phyloP scores from a whole-genome alignment of 2,329 filamentous ascomycete species.

The Whalleya microplaca region DNA sequence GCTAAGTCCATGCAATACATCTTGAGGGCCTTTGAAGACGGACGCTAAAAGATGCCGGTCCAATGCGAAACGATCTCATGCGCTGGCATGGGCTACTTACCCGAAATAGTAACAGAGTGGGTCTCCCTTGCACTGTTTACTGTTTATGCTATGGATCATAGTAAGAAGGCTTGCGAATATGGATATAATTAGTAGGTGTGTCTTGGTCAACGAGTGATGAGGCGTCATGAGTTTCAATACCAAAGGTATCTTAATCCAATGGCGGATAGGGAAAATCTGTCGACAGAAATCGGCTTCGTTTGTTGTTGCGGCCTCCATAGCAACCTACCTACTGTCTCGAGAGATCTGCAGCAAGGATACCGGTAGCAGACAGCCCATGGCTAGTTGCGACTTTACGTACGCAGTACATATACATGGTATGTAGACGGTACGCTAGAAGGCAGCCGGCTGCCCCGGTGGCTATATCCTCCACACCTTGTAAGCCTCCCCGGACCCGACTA shows the following conservation, averaged over 20 bases:
- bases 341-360: conserved; percentile 30
- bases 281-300: background rate
- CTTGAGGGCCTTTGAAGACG: conserved; percentile 5
- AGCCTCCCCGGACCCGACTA: conserved; percentile 17
- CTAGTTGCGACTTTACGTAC: background rate
- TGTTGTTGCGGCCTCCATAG: conserved; percentile 11
- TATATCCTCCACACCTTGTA: conserved; percentile 15
- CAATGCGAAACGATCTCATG: background rate
- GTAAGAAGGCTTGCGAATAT: conserved; percentile 3
- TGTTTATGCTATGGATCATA: conserved; percentile 5
- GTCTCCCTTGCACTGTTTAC: conserved; percentile 13
- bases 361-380: conserved; percentile 10
- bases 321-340: conserved; percentile 26
- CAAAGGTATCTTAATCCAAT: conserved; percentile 2
- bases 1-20: background rate
- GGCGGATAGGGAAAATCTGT: background rate
- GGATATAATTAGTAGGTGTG: conserved; percentile 26
- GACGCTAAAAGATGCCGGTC: conserved; percentile 13
- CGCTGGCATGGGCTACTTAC: conserved; percentile 6
- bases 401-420: conserved; percentile 12
- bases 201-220: conserved; percentile 12
- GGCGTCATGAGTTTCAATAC: conserved; percentile 24
- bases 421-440: conserved; percentile 9
- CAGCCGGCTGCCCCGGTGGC: conserved; percentile 16
- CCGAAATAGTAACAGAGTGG: conserved; percentile 25